Percentiles rank a stretch among this genome's conserved stretches.
phyloP scores from a whole-genome alignment of 306 rosid genomes.

The Lotus japonicus region DNA sequence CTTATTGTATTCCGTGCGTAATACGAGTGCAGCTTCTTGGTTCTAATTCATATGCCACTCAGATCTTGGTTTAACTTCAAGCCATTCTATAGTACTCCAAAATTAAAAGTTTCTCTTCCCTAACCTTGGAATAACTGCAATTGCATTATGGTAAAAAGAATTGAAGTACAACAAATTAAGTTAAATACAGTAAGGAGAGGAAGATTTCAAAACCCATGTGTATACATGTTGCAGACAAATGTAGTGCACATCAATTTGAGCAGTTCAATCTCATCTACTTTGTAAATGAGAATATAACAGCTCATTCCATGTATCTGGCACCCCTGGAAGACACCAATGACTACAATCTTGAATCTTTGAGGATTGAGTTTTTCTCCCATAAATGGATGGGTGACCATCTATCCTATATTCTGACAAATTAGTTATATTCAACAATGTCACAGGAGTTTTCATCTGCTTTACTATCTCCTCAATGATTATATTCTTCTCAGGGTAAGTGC shows the following conservation, averaged over 20 bases:
- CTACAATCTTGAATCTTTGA: constrained; percentile 75
- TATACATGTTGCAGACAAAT: constrained; percentile 16
- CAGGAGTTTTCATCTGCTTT: constrained; percentile 65
- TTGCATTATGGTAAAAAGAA: not conserved
- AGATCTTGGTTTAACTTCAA: not conserved
- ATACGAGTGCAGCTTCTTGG: not conserved
- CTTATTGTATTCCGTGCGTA: not conserved
- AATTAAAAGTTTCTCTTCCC: not conserved
- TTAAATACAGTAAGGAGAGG: not conserved
- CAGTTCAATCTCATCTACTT: constrained; percentile 15
- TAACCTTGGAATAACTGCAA: not conserved
- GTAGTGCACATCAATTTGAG: not conserved
- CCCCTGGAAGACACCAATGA: constrained; percentile 99
- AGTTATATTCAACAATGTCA: constrained; percentile 68
- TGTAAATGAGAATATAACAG: constrained; percentile 58
- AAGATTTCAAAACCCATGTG: constrained; percentile 15
- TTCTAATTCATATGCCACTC: not conserved
- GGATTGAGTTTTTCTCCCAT: constrained; percentile 46
- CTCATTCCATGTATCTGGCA: constrained; percentile 88
- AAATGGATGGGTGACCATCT: constrained; percentile 80
- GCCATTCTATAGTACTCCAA: not conserved
- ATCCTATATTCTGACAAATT: constrained; percentile 63
- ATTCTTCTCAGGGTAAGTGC: constrained; percentile 44
- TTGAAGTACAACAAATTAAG: not conserved
- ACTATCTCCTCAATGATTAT: constrained; percentile 51